Base-by-base conservation (phyloP, 805 yeast genomes). In the Saturnispora sekii region DNA sequence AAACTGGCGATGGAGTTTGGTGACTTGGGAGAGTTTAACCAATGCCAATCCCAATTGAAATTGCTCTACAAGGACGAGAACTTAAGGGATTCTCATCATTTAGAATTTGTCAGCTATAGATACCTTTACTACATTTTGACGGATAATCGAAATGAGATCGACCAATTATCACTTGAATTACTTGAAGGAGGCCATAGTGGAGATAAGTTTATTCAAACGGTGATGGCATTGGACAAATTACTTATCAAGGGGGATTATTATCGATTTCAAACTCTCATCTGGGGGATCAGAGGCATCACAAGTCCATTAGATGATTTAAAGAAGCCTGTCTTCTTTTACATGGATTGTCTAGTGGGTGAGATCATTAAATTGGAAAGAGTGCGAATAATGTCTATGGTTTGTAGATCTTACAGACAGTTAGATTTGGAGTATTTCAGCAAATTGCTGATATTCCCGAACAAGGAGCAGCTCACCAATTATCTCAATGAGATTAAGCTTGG, bases 1-100 rank as follows among this genome's bases (percentile, higher is more conserved):
- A 75, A 88, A 40, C 67, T 89, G n/a, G 95, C 97, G 0, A 72
- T 90, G 33, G 83, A 79, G 53, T 80, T 83, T 57, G 72, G 75
- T 35, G 98, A 90, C 61, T 64, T 90, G 50, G 97, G 97, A 9
- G 97, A 93, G 61, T 88, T 84, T 61, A 93, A 93, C 65, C 97
- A 90, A 61, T 93, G 97, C 60, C 95, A 84, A 61, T 77, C 94
- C 12, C 86, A 87, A 54, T 64, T 93, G 41, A 76, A 76, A 50
- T 68, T 73, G 38, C 65, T 89, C 18, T 89, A 82, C 57, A 73
- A 67, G 5, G 48, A 52, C 16, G 57, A 58, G 17, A 61, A 64
- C 1, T 46, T 45, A 1, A 28, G 51, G 7, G 39, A 45, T 12
- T 59, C 66, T 11, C 66, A 67, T 45, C 63, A 69, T 51, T 65